phyloP scores from a whole-genome alignment of 129 eudicot species.

The Tanacetum coccineum region DNA sequence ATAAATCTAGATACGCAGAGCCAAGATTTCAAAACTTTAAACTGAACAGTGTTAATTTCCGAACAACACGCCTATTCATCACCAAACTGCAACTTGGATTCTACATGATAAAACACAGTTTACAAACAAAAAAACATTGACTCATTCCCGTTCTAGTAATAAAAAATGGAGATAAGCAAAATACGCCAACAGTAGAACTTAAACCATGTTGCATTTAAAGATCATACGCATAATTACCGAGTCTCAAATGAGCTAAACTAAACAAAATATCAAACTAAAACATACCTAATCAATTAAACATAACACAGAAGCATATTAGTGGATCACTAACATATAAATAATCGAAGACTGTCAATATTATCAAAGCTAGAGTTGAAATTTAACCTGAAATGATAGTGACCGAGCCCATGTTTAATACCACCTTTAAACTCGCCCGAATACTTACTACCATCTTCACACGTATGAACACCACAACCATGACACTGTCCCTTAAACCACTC shows the following conservation, averaged over 20 bases:
- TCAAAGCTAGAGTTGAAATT: background rate
- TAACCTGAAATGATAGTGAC: conserved; percentile 86
- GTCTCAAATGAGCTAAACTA: background rate
- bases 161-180: too few relatives aligned
- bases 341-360: background rate
- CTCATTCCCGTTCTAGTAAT: too few relatives aligned
- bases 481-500: conserved; percentile 88
- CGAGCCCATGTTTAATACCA: conserved; percentile 87
- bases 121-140: too few relatives aligned
- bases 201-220: background rate
- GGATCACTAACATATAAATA: conserved; percentile 4
- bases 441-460: conserved; percentile 80
- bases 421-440: conserved; percentile 69
- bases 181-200: background rate
- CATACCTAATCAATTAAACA: too few relatives aligned
- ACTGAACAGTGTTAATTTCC: background rate
- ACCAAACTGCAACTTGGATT: background rate
- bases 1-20: background rate
- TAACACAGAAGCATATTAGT: background rate
- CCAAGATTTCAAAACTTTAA: background rate
- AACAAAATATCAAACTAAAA: background rate
- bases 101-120: background rate
- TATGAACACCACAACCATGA: conserved; percentile 74
- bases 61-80: background rate
- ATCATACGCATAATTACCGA: conserved; percentile 1